Evolutionary conservation across 1,284 basidiomycete genomes (phyloP).

Genomic region (Cutaneotrichosporon dermatis): DNA sequence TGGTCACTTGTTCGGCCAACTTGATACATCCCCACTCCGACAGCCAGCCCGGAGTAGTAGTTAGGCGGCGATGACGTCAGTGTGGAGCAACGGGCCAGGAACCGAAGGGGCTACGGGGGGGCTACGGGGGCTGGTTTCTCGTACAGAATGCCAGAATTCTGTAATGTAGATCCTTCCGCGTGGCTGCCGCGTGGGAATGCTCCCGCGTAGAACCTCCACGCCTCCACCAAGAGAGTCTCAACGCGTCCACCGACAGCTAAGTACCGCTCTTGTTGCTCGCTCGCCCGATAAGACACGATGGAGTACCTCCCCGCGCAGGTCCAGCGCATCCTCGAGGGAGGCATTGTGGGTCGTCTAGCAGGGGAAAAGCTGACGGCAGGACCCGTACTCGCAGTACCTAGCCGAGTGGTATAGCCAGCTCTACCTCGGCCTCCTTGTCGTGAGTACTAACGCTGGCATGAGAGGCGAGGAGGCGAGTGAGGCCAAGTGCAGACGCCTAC

Average conservation of each 20-base stretch:
- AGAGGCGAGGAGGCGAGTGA: too few species aligned
- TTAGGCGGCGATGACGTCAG: too few species aligned
- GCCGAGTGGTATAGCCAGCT: constrained; percentile 33
- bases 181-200: too few species aligned
- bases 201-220: neutral
- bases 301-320: constrained; percentile 29
- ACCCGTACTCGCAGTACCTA: constrained; percentile 36
- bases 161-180: too few species aligned
- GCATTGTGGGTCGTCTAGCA: constrained; percentile 17
- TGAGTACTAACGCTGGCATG: constrained; percentile 14
- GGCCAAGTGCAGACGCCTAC: too few species aligned
- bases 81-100: too few species aligned
- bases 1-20: too few species aligned
- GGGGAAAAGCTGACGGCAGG: constrained; percentile 20
- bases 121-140: too few species aligned
- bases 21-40: too few species aligned
- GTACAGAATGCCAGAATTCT: too few species aligned
- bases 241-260: neutral
- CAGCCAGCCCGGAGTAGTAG: too few species aligned
- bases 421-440: constrained; percentile 35
- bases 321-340: constrained; percentile 29
- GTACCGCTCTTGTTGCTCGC: neutral
- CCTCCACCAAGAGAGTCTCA: neutral
- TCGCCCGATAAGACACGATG: constrained; percentile 11
- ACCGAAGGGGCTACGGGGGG: too few species aligned